Percentiles rank a stretch among this genome's conserved stretches.
Conservation (phyloP, 1,284 basidiomycete genomes). For the Puccinia horiana region DNA sequence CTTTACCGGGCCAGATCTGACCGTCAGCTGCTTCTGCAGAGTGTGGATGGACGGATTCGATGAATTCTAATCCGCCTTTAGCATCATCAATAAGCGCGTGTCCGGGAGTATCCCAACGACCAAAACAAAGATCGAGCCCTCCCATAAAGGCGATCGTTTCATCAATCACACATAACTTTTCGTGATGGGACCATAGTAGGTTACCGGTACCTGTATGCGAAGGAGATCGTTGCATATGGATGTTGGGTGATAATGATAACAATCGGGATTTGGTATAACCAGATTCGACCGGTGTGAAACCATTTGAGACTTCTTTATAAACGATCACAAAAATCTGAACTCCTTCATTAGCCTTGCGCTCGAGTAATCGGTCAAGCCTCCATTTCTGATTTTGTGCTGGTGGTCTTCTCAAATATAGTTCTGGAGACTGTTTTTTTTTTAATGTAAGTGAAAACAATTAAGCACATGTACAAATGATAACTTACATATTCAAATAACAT, state of each 20-base stretch:
- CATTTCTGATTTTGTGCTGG: constrained; percentile 65
- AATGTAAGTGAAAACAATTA: not conserved
- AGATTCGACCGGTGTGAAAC: constrained; percentile 69
- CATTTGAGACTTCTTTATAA: constrained; percentile 96
- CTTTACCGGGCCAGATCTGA: constrained; percentile 89
- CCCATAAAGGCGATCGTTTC: constrained; percentile 98
- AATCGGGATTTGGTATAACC: constrained; percentile 90
- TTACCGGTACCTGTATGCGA: constrained; percentile 97
- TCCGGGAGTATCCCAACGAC: constrained; percentile 77
- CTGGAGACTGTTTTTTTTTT: constrained; percentile 18
- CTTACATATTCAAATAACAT: no score
- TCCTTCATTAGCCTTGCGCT: constrained; percentile 90
- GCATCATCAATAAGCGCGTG: constrained; percentile 87
- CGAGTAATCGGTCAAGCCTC: constrained; percentile 80
- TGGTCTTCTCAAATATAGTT: constrained; percentile 55
- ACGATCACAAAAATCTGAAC: constrained; percentile 96
- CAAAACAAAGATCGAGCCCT: constrained; percentile 79
- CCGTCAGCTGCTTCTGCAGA: constrained; percentile 65
- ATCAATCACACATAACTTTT: constrained; percentile 97
- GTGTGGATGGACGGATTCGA: constrained; percentile 59
- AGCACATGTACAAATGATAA: constrained; percentile 32
- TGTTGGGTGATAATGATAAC: constrained; percentile 82
- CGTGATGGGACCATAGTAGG: constrained; percentile 98
- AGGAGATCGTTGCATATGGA: constrained; percentile 94
- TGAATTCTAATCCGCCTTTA: constrained; percentile 50